A percentile compares a stretch with the other conserved stretches of the same genome.
These are phyloP conservation scores for Suillus discolor DNA, from an alignment of 768 basidiomycete species.

Conservation along the genomic window DNA sequence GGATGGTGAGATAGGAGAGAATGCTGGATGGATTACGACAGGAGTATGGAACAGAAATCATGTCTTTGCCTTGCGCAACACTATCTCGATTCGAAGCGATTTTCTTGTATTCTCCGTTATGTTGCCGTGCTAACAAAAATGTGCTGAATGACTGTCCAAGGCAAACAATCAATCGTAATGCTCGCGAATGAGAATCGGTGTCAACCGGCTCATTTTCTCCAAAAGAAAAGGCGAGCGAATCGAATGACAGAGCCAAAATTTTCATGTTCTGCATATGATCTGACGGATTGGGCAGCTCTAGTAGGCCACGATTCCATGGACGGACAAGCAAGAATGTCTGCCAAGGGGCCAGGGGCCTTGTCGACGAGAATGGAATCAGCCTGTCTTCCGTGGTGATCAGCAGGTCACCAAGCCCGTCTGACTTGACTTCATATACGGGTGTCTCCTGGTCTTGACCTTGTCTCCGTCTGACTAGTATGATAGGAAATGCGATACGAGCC, in stretches of 20 bases:
- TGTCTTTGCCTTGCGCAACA: background rate
- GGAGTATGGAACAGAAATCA: background rate
- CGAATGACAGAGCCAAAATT: background rate
- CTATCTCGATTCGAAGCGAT: background rate
- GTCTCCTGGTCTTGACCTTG: background rate
- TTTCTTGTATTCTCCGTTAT: background rate
- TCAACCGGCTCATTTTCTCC: background rate
- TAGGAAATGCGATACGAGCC: background rate
- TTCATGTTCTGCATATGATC: background rate
- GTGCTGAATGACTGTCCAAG: background rate
- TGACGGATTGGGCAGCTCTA: background rate
- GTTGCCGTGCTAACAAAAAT: background rate
- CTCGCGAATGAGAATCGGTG: background rate
- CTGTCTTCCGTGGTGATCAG: background rate
- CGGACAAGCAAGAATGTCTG: background rate
- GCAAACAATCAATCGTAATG: background rate
- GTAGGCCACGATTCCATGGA: conserved; percentile 1
- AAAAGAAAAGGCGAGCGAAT: background rate
- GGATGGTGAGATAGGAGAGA: too few relatives aligned
- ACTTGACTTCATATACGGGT: background rate
- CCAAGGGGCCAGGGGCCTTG: background rate
- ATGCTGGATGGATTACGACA: too few relatives aligned
- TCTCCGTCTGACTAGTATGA: background rate
- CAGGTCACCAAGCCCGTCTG: background rate
- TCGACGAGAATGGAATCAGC: background rate